Base-by-base conservation (phyloP, 768 basidiomycete species). In the Albatrellus ellisii region DNA sequence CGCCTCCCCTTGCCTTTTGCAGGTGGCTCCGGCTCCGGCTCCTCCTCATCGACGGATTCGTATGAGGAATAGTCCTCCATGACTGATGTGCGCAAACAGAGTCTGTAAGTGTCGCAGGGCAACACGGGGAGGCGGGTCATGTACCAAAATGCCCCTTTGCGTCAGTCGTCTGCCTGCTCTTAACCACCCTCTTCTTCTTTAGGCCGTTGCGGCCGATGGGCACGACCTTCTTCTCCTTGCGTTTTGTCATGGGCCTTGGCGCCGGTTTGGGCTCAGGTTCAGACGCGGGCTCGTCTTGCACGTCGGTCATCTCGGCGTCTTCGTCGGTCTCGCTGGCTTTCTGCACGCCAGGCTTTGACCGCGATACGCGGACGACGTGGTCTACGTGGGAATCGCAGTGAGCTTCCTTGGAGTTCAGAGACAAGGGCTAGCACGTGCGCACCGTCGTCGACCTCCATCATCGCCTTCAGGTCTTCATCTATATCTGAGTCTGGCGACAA, bases 401-500 rank as follows among this genome's bases (percentile, higher is more conserved):
- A 44, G 12, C 20, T 22, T 9, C 39, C 31, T 11, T 28, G 11
- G 26, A 41, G 17, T 4, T 27, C 15, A 11, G 29, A 12, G 27
- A 21, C 14, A 28, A 49, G 7, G 39, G 36, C 33, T 34, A 52
- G 62, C 12, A 46, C 26, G 46, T 38, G 15, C 26, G 42, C 36
- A 79, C 83, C 74, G 51, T 85, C 83, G 43, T 83, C 81, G 41
- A 84, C 68, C 39, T 86, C 82, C 81, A 84, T 83, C 65, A 84
- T 69, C 8, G 72, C 78, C n/a, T 57, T 56, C 36, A 70, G 37
- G 33, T 68, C 70, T 47, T 44, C 55, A 49, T 63, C 64, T 9
- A 64, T 61, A 8, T 70, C 72, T 12, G 65, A 62, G 44, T 75
- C 70, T 7, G 47, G 32, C 7, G 63, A 65, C 21, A 65, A 63